phyloP scores from a whole-genome alignment of 148 eudicot genomes.

The Fagopyrum tataricum region DNA sequence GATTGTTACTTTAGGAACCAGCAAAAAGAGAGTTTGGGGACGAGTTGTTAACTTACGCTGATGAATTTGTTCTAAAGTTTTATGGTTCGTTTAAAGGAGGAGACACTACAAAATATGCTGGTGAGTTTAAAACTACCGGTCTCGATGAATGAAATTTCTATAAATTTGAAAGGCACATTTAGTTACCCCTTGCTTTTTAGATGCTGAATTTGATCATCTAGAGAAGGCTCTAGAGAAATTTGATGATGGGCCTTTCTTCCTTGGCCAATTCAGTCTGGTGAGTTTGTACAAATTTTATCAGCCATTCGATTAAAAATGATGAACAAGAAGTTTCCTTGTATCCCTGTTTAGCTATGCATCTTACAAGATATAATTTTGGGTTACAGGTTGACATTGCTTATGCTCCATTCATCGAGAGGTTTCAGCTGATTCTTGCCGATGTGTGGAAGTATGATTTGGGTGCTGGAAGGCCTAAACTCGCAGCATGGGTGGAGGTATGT shows the following conservation, averaged over 20 bases:
- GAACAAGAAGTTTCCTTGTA: not conserved
- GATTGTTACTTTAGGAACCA: constrained; percentile 40
- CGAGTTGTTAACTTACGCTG: constrained; percentile 43
- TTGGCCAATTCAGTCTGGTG: constrained; percentile 81
- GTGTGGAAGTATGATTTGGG: constrained; percentile 35
- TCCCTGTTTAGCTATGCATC: not conserved
- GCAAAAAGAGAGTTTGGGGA: constrained; percentile 57
- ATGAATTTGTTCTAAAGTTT: constrained; percentile 22
- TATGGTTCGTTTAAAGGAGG: constrained; percentile 42
- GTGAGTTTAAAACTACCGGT: constrained; percentile 23
- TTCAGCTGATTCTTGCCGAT: constrained; percentile 29
- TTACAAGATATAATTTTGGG: not conserved
- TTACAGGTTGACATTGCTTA: constrained; percentile 46
- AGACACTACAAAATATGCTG: constrained; percentile 28
- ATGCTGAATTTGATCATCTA: constrained; percentile 51
- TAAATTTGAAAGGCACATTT: not conserved
- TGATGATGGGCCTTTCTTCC: constrained; percentile 79
- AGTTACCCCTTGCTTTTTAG: constrained; percentile 23
- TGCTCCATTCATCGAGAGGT: constrained; percentile 44
- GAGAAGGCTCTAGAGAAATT: constrained; percentile 69
- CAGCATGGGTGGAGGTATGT: constrained; percentile 41
- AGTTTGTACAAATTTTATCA: no score
- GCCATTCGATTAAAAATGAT: not conserved
- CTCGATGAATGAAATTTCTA: not conserved
- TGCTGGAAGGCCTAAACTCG: constrained; percentile 35